Base-by-base conservation (phyloP, 75 land plant species). In the Cupressus sempervirens region DNA sequence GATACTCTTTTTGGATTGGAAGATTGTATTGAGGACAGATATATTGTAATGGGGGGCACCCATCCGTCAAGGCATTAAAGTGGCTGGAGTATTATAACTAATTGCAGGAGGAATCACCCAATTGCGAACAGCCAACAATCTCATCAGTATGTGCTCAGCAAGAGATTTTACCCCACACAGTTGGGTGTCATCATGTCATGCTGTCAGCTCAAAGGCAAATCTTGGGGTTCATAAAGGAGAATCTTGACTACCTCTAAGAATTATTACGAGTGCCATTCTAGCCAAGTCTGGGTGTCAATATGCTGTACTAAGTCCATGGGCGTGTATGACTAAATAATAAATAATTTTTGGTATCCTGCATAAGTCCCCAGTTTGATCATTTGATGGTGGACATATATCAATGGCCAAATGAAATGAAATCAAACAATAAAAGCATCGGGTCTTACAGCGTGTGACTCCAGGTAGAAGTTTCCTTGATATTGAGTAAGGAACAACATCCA, bases 41-140 rank as follows among this genome's bases (percentile, higher is more conserved):
- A 48, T 48, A 48, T 48, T 48, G 50, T 14, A 90, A 81, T 1
- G 88, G 91, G 75, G 89, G 90, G 74, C 83, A 90, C 15, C 86
- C 82, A 29, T 90, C 88, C 1, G 67, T 62, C n/a, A 26, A 7
- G 18, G 67, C n/a, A 62, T 62, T 26, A 1, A 23, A 23, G 8
- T 62, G n/a, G 26, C 67, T 6, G 23, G n/a, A 7, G 67, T 7
- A 23, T n/a, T 26, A 23, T 58, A 62, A 23, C 67, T 23, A 62
- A 62, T 62, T 23, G 67, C 67, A 62, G n/a, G 67, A 62, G 26
- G 67, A 62, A 62, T 62, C 7, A 6, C n/a, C n/a, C 67, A 1
- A 62, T 1, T 7, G 29, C 7, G 7, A 62, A 62, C 7, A 7
- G 8, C n/a, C 67, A 23, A 62, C 67, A 62, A 26, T 62, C 67